Conservation (phyloP, 2,329 filamentous ascomycete genomes). For the Rutstroemia sp. region DNA sequence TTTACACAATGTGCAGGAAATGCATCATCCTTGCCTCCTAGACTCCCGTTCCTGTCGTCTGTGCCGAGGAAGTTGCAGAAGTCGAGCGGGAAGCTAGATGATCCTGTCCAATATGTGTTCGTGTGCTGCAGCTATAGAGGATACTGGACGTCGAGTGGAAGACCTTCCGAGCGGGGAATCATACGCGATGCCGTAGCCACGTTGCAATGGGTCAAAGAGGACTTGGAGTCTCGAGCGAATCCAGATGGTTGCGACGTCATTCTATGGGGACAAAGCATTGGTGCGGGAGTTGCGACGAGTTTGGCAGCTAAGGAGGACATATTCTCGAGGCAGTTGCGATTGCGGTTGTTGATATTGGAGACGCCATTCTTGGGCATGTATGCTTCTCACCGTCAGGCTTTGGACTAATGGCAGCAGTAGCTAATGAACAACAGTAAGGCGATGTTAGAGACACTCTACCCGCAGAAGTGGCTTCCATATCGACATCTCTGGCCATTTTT, state of each 20-base stretch:
- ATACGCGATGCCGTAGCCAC: conserved; percentile 60
- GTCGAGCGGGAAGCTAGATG: conserved; percentile 5
- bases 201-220: conserved; percentile 50
- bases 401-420: background rate
- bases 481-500: conserved; percentile 68
- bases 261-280: conserved; percentile 74
- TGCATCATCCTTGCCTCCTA: conserved; percentile 49
- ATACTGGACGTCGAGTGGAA: conserved; percentile 70
- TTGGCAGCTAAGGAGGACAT: conserved; percentile 19
- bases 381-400: background rate
- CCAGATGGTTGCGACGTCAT: conserved; percentile 35
- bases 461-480: conserved; percentile 74
- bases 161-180: conserved; percentile 63
- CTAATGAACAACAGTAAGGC: conserved; percentile 32
- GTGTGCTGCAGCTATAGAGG: conserved; percentile 44
- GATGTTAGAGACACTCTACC: conserved; percentile 68
- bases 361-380: conserved; percentile 65
- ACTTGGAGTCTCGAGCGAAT: conserved; percentile 25
- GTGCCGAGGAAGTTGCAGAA: conserved; percentile 41
- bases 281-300: conserved; percentile 62
- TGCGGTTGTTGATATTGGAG: conserved; percentile 56
- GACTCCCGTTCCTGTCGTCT: conserved; percentile 48
- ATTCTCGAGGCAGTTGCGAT: conserved; percentile 12
- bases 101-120: conserved; percentile 37
- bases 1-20: conserved; percentile 38